phyloP scores from a whole-genome alignment of 2,329 filamentous ascomycete species.

The Penicillium thymicola region DNA sequence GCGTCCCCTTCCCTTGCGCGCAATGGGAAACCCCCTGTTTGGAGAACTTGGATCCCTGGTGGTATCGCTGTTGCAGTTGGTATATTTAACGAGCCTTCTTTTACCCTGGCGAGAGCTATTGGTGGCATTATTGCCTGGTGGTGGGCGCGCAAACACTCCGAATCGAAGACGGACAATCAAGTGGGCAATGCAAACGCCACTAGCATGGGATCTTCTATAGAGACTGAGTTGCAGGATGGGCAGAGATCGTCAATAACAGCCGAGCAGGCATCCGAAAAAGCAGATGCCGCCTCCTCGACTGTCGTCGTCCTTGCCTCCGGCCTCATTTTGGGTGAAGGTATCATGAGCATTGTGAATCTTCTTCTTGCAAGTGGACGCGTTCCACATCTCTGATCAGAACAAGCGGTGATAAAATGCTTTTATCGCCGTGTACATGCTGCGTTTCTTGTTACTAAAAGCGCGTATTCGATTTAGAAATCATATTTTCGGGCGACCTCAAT shows the following conservation, averaged over 20 bases:
- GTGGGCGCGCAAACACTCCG: conserved; percentile 57
- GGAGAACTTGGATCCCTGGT: conserved; percentile 77
- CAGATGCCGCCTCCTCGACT: conserved; percentile 51
- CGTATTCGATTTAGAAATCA: neutral
- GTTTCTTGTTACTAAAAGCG: neutral
- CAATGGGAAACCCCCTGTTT: conserved; percentile 44
- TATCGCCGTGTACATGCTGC: neutral
- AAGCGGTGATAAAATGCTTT: too few species aligned
- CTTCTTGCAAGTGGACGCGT: conserved; percentile 72
- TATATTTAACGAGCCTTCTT: conserved; percentile 97
- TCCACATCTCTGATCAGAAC: conserved; percentile 61
- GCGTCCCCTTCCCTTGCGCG: conserved; percentile 32
- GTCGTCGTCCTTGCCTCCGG: conserved; percentile 88
- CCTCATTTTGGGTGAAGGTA: conserved; percentile 86
- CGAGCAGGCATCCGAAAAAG: conserved; percentile 45
- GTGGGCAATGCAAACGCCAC: neutral
- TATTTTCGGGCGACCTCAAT: neutral
- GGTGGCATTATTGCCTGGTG: conserved; percentile 76
- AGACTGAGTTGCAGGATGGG: neutral
- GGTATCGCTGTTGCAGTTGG: conserved; percentile 88
- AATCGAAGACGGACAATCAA: neutral
- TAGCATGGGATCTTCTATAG: neutral
- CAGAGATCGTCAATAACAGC: conserved; percentile 1
- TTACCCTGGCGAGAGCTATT: conserved; percentile 81
- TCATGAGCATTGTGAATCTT: conserved; percentile 88